Evolutionary conservation across 169 alveolate species (phyloP), one percentile per base, ranked within the genome.

Genomic region (Cardiosporidium cionae): DNA sequence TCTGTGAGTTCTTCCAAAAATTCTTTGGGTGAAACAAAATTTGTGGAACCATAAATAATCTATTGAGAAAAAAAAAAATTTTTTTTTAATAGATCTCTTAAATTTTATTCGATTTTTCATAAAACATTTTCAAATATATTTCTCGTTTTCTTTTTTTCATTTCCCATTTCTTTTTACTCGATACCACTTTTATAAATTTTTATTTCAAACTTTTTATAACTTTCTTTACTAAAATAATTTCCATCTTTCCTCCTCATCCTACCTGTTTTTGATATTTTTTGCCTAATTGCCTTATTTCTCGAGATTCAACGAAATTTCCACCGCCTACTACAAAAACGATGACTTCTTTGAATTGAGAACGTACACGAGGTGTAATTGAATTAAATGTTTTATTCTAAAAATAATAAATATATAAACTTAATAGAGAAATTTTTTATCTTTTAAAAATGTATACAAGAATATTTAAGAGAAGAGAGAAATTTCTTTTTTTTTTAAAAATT

Each of bases 271-370:
- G 74, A 1, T 73, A 25, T 36, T 23, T 27, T 3, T 27, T 37
- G 3, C 68, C 73, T 1, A 52, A 52, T 23, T 77, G 76, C 7
- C 71, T 68, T 16, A 84, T 32, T n/a, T 78, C 86, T 16, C 80
- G 86, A 1, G 86, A 82, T 63, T 84, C 89, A 6, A 78, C 79
- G 33, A 70, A 80, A 65, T 78, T 78, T 34, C 82, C 89, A 28
- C 89, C 89, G 3, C 89, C 89, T 2, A 84, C 79, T 16, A 84
- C 75, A 58, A 84, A 84, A 32, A 76, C 82, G 5, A 84, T 71
- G 2, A 72, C 84, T 16, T 79, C 81, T 2, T 76, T 67, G 2
- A 77, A 74, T 0, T 72, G 72, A 27, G 64, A 67, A 23, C 75
- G 72, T 65, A 64, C 77, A 9, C 74, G 23, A 29, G 72, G 68